Conservation (phyloP, 192 early-diverging fungal species). For the Endogone sp. region DNA sequence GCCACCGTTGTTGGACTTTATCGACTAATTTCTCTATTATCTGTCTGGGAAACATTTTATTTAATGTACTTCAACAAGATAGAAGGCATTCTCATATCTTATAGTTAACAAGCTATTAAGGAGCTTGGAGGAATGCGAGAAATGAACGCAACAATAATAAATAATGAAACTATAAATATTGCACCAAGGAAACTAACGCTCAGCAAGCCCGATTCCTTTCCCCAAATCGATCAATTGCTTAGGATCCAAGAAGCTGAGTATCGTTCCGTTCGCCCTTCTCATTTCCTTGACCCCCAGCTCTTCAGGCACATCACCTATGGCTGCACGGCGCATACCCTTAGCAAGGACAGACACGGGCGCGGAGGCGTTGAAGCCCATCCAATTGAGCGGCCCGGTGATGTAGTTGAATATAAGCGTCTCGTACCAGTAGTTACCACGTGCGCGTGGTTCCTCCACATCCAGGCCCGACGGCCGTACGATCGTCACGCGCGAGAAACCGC, state of each 20-base stretch:
- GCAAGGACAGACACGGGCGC: neutral
- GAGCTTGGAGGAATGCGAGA: no score
- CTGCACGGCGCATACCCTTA: neutral
- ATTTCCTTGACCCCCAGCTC: neutral
- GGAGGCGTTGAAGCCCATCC: neutral
- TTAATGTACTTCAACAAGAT: no score
- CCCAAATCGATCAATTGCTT: neutral
- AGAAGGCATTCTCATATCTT: no score
- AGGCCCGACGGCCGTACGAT: conserved; percentile 62
- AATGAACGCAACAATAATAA: no score
- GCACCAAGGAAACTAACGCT: no score
- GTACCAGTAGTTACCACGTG: neutral
- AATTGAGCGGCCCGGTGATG: neutral
- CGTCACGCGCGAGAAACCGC: conserved; percentile 56
- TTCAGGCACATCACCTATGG: neutral
- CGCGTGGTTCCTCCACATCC: conserved; percentile 39
- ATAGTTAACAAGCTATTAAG: no score
- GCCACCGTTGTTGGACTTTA: no score
- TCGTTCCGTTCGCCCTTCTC: neutral
- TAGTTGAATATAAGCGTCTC: neutral
- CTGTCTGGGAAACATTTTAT: no score
- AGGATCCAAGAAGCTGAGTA: neutral
- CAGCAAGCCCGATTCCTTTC: no score
- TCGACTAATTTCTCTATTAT: no score
- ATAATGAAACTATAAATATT: no score